Evolutionary conservation across 2,329 filamentous ascomycete species (phyloP), one percentile per base, ranked within the genome.

Genomic region (Colletotrichum shisoi): DNA sequence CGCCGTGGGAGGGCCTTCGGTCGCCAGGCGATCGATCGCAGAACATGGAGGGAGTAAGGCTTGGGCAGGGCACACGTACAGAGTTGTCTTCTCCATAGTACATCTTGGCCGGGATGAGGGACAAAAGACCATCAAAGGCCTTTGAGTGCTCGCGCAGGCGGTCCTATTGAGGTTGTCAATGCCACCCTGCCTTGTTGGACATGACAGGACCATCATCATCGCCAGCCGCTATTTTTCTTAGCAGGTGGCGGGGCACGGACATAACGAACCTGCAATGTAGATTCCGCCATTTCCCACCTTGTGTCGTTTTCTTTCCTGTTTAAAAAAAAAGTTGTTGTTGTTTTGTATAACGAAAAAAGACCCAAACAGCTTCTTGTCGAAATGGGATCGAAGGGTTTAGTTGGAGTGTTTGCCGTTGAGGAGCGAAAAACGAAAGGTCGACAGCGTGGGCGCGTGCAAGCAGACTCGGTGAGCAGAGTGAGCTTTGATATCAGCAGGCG

Each of bases 71-170:
- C 58, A 63, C 71, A 88, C 91, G 73, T 89, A 94, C 92, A 79
- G 85, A 93, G 70, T 86, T 91, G 76, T 96, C 93, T 77, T 94
- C 89, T 63, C 90, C 92, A 73, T 96, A 97, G 80, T 97, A 97
- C 73, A 93, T 88, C 79, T 95, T 94, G 69, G 93, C 92, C 46
- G 94, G 93, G 67, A 96, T 96, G 70, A 97, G 83, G 65, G 92
- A 94, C 77, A 97, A 83, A 58, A 97, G 83, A 52, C 92, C 92
- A 79, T 96, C 91, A 74, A 97, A 96, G 71, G 92, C 91, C 79
- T 92, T 87, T 71, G 91, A 80, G 71, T 86, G 83, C 70, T 48
- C 73, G 39, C 71, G 70, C 62, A 72, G 69, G 63, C 71, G 71
- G 27, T 67, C 69, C 62, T 72, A 67, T 40, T 34, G 44, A 62